These are phyloP conservation scores for Sesbania bispinosa DNA, from an alignment of 306 rosid species.

Conservation along the genomic window DNA sequence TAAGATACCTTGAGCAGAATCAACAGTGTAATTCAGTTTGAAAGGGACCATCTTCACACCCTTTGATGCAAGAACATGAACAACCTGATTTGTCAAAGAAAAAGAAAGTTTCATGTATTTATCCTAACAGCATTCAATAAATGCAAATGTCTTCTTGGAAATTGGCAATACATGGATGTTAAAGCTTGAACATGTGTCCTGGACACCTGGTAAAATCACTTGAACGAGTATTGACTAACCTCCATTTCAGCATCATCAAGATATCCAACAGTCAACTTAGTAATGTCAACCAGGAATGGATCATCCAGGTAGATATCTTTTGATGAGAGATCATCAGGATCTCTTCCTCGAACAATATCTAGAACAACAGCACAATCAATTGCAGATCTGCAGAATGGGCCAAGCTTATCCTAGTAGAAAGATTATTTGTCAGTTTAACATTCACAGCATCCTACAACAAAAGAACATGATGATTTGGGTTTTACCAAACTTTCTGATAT, in stretches of 20 bases:
- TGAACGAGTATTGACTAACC: constrained; percentile 48
- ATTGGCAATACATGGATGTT: constrained; percentile 9
- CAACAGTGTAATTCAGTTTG: constrained; percentile 57
- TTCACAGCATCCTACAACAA: not conserved
- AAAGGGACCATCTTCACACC: constrained; percentile 72
- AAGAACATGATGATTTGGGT: not conserved
- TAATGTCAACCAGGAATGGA: constrained; percentile 60
- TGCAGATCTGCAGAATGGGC: constrained; percentile 76
- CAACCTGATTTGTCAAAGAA: constrained; percentile 41
- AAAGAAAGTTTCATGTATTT: constrained; percentile 9
- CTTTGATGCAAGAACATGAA: constrained; percentile 55
- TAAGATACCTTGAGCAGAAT: constrained; percentile 69
- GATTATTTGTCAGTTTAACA: constrained; percentile 21
- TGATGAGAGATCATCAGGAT: constrained; percentile 62
- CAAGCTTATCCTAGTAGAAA: constrained; percentile 67
- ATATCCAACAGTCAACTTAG: constrained; percentile 65
- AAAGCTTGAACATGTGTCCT: constrained; percentile 17
- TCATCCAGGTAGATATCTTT: constrained; percentile 52
- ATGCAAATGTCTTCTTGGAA: not conserved
- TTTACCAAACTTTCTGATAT: constrained; percentile 79
- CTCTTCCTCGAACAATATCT: constrained; percentile 68
- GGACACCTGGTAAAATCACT: constrained; percentile 2
- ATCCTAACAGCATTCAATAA: not conserved
- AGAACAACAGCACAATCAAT: constrained; percentile 65
- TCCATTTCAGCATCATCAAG: constrained; percentile 74